These are phyloP conservation scores for Coffea canephora DNA, from an alignment of 257 asterid genomes.

Conservation along the genomic window DNA sequence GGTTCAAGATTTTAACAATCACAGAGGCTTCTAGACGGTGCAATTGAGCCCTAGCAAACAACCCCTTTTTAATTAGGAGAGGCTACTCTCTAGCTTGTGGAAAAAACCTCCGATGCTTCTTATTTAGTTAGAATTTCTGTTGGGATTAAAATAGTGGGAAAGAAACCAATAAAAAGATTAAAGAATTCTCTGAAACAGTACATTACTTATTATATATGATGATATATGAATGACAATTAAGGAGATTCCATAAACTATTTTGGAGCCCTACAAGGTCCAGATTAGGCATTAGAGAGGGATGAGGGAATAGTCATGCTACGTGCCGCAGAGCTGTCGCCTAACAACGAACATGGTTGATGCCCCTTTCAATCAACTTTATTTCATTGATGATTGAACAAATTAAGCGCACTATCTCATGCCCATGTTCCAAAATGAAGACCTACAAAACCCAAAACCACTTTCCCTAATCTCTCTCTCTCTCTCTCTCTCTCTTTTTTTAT, in stretches of 20 bases:
- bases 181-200: no score
- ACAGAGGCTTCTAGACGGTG: not conserved
- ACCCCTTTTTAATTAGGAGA: no score
- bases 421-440: not conserved
- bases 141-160: no score
- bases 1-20: no score
- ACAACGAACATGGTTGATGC: slow-evolving; percentile 10
- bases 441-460: not conserved
- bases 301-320: not conserved
- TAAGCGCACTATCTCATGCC: slow-evolving; percentile 5
- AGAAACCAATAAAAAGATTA: no score
- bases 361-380: slow-evolving; percentile 14
- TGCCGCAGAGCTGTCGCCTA: slow-evolving; percentile 10
- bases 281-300: not conserved
- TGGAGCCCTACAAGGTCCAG: not conserved
- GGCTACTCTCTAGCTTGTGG: not conserved
- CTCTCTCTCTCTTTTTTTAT: not conserved
- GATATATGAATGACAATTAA: no score
- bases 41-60: not conserved
- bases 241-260: not conserved
- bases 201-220: no score
- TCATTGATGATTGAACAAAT: slow-evolving; percentile 1
- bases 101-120: not conserved
- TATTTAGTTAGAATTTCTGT: not conserved
- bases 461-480: not conserved